phyloP scores from a whole-genome alignment of 192 early-diverging fungal genomes.

The Lobosporangium transversale region DNA sequence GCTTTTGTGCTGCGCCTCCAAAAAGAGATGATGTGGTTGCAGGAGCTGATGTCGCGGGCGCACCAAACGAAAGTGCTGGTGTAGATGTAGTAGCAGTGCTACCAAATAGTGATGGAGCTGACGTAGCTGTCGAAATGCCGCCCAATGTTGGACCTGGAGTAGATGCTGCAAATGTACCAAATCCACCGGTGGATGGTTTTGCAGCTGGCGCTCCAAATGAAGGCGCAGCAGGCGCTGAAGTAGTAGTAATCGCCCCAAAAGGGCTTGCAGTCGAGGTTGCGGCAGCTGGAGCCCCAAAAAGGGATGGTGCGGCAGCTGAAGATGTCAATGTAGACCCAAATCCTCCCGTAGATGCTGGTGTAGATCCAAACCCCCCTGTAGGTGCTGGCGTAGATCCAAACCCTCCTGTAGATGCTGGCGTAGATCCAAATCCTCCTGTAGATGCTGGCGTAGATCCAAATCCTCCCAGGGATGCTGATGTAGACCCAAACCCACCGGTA shows the following conservation, averaged over 20 bases:
- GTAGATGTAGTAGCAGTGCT: constrained; percentile 3
- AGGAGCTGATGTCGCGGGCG: constrained; percentile 10
- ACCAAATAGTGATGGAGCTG: constrained; percentile 19
- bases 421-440: constrained; percentile 11
- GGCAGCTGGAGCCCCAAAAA: constrained; percentile 14
- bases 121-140: neutral
- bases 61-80: constrained; percentile 17
- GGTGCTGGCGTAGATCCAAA: constrained; percentile 17
- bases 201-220: constrained; percentile 13
- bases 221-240: neutral
- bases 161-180: constrained; percentile 12
- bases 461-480: neutral
- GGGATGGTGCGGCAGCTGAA: neutral
- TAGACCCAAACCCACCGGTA: constrained; percentile 29
- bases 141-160: constrained; percentile 7
- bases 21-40: constrained; percentile 9
- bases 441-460: constrained; percentile 6
- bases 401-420: constrained; percentile 5
- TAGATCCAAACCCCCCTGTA: constrained; percentile 4
- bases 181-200: constrained; percentile 25
- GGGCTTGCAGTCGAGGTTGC: constrained; percentile 5
- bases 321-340: constrained; percentile 19
- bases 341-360: constrained; percentile 7
- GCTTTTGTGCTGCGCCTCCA: constrained; percentile 19
- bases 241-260: constrained; percentile 7